Evolutionary conservation across 331 rosid species (phyloP).

Genomic region (Malus hybrid): DNA sequence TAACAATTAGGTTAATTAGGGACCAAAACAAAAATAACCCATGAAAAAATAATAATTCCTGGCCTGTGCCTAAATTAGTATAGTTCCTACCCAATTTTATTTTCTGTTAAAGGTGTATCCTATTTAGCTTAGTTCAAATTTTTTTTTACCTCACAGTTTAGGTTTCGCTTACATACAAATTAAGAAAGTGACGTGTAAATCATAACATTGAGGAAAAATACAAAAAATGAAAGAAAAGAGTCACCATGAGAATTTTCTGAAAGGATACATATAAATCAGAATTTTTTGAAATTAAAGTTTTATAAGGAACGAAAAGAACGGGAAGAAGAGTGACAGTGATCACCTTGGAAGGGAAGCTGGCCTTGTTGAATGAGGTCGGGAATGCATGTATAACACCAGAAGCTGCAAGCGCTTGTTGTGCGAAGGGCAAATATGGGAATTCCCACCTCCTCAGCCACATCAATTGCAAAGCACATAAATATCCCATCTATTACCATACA

Average conservation of each 20-base stretch:
- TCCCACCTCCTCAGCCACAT: slow-evolving; percentile 29
- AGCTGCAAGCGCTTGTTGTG: slow-evolving; percentile 8
- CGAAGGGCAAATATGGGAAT: slow-evolving; percentile 20
- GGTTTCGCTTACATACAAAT: too few relatives aligned
- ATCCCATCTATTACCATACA: slow-evolving; percentile 40
- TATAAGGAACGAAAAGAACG: neutral
- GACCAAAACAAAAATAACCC: too few relatives aligned
- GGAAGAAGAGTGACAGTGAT: neutral
- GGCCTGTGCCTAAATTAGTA: too few relatives aligned
- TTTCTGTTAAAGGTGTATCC: too few relatives aligned
- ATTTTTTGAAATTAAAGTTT: neutral
- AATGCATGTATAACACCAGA: neutral
- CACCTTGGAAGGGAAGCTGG: slow-evolving; percentile 4
- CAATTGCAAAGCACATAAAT: slow-evolving; percentile 15
- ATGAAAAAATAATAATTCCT: too few relatives aligned
- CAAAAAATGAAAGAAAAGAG: neutral
- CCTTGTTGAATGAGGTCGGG: slow-evolving; percentile 2
- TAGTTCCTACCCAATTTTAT: too few relatives aligned
- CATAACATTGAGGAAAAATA: too few relatives aligned
- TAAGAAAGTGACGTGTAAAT: too few relatives aligned
- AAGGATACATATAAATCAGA: neutral
- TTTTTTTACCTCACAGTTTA: too few relatives aligned
- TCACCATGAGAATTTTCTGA: neutral
- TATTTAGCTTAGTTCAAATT: too few relatives aligned
- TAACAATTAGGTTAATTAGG: too few relatives aligned